Conservation (phyloP, 768 basidiomycete genomes). For the Cystofilobasidium macerans region DNA sequence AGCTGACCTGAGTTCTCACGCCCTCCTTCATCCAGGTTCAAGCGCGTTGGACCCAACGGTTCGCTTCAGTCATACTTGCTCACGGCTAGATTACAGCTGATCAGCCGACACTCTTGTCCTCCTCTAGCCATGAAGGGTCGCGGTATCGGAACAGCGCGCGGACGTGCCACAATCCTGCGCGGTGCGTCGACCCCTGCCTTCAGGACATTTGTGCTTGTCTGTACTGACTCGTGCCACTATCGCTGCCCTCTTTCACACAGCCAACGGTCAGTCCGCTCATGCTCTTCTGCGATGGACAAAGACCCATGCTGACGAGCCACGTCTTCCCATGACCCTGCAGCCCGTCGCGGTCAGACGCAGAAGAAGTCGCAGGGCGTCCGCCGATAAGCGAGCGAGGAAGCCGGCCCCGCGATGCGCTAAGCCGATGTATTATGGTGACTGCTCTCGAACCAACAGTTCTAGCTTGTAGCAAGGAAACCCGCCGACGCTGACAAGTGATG, state of each 20-base stretch:
- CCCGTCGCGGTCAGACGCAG: conserved; percentile 20
- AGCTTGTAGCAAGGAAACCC: no score
- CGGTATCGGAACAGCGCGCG: conserved; percentile 98
- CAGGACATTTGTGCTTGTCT: conserved; percentile 1
- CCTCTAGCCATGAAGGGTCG: conserved; percentile 74
- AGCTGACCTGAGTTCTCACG: conserved; percentile 4
- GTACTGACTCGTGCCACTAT: background rate
- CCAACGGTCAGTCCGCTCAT: conserved; percentile 14
- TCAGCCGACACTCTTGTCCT: background rate
- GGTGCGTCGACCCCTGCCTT: conserved; percentile 48
- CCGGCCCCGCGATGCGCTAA: no score
- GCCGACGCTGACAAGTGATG: no score
- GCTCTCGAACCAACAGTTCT: no score
- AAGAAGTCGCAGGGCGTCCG: conserved; percentile 24
- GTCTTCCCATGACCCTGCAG: no score
- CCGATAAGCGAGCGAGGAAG: no score
- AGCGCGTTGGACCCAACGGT: conserved; percentile 82
- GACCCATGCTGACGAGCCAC: no score
- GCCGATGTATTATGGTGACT: no score
- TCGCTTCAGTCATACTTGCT: background rate
- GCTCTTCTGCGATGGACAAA: no score
- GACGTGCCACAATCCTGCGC: conserved; percentile 95
- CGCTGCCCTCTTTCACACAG: background rate
- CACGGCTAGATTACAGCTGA: no score
- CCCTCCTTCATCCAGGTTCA: conserved; percentile 61